Evolutionary conservation across 169 alveolate species (phyloP).

Genomic region (Plasmodium cynomolgi): DNA sequence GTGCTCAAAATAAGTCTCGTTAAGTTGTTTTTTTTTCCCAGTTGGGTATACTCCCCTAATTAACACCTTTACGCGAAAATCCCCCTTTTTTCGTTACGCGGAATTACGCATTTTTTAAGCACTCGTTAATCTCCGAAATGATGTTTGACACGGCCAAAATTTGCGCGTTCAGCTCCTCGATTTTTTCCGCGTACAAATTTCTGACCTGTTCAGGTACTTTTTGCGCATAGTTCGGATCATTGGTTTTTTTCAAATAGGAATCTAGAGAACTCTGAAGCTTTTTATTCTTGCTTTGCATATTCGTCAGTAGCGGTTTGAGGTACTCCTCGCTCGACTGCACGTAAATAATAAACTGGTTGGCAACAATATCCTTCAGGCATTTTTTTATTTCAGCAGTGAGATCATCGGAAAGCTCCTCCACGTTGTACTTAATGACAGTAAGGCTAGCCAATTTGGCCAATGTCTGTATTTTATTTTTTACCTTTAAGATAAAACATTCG

Average conservation of each 20-base stretch:
- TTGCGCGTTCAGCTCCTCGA: slow-evolving; percentile 79
- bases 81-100: not conserved
- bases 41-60: not conserved
- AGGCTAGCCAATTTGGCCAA: slow-evolving; percentile 67
- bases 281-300: slow-evolving; percentile 76
- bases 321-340: slow-evolving; percentile 78
- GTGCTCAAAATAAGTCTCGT: not conserved
- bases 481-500: slow-evolving; percentile 66
- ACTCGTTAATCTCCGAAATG: slow-evolving; percentile 60
- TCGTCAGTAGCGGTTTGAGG: slow-evolving; percentile 76
- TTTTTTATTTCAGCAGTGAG: slow-evolving; percentile 7
- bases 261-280: slow-evolving; percentile 81
- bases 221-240: slow-evolving; percentile 85
- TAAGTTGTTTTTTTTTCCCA: not conserved
- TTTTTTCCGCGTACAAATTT: slow-evolving; percentile 84
- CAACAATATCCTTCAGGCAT: slow-evolving; percentile 75
- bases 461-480: slow-evolving; percentile 72
- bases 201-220: slow-evolving; percentile 89
- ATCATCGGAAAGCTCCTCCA: slow-evolving; percentile 67
- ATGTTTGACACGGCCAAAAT: slow-evolving; percentile 47
- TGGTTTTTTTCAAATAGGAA: slow-evolving; percentile 81
- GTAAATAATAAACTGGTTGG: slow-evolving; percentile 76
- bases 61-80: not conserved
- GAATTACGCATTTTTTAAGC: slow-evolving; percentile 16
- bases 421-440: slow-evolving; percentile 46